Conservation (phyloP, 176 grass and related monocot genomes). For the Avena eriantha region DNA sequence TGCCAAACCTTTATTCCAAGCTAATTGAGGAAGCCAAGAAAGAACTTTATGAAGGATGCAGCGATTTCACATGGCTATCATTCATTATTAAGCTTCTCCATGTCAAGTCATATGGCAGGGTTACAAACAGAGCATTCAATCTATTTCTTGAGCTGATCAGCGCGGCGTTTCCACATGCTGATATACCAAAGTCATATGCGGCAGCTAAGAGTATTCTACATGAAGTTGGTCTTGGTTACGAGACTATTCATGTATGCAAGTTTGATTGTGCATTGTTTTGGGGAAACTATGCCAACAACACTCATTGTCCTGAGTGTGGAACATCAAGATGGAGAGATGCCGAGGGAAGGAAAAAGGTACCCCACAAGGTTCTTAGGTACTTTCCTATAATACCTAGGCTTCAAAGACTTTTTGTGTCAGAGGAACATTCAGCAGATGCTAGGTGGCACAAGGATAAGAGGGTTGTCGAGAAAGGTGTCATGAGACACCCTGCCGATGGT, state of each 20-base stretch:
- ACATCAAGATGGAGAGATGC: not conserved
- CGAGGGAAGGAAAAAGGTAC: not conserved
- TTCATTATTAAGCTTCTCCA: slow-evolving; percentile 16
- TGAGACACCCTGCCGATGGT: not conserved
- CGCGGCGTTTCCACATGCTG: not conserved
- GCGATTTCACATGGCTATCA: not conserved
- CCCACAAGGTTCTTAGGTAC: slow-evolving; percentile 9
- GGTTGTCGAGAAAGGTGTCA: not conserved
- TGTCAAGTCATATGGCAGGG: not conserved
- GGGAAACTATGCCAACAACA: not conserved
- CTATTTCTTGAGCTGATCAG: not conserved
- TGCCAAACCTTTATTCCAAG: not conserved
- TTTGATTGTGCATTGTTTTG: slow-evolving; percentile 15
- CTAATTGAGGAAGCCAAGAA: slow-evolving; percentile 16
- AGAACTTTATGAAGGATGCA: slow-evolving; percentile 3
- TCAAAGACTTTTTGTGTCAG: slow-evolving; percentile 6
- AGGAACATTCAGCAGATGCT: not conserved
- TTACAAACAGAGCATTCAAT: slow-evolving; percentile 1
- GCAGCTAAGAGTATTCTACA: not conserved
- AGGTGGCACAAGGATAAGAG: slow-evolving; percentile 14
- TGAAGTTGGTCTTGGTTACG: not conserved
- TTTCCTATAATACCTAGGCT: slow-evolving; percentile 13
- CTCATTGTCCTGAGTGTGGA: not conserved
- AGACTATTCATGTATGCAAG: slow-evolving; percentile 3
- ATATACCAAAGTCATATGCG: not conserved